Evolutionary conservation across 1,284 basidiomycete species (phyloP), one percentile per base, ranked within the genome.

Genomic region (Ceraceosorus guamensis): DNA sequence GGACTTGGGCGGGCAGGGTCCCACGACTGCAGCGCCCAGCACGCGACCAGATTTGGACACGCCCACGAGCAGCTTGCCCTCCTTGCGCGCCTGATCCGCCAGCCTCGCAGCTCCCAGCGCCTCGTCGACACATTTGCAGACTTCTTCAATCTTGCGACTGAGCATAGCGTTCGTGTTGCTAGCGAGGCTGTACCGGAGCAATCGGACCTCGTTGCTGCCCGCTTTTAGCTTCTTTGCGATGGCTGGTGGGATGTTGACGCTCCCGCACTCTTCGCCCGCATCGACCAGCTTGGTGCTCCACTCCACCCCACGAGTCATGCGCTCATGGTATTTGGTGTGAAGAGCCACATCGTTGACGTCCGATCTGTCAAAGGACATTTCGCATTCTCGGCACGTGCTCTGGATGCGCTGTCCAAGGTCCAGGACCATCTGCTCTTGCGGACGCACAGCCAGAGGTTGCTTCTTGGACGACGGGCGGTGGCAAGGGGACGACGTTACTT

Each of bases 171-270:
- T 24, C 3, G 4, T 35, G 6, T 46, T 4, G 5, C 30, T 30
- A n/a, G 14, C 30, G 10, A 48, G 47, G 16, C 6, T 18, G 34
- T 32, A 43, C 16, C 11, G 13, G 39, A 50, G 8, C 39, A 50
- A 14, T 8, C 13, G 41, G 32, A 48, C 31, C 18, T 32, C 41
- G 18, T 88, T 88, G 77, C 87, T 88, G 37, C 87, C 84, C 8
- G 86, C 86, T 63, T 90, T 91, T 54, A 89, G 78, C 11, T 88
- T 91, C 75, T 90, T 64, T 13, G 88, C 1, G 6, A 32, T 14
- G 10, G n/a, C 10, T 30, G 30, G 24, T 11, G 4, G 34, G 5
- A 11, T 24, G 31, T 51, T 39, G 32, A 46, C 50, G 45, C 52
- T 48, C 13, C 59, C 63, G 43, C 32, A 32, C 54, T 65, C 63